phyloP scores from a whole-genome alignment of 176 grass and related monocot species.

The Pontederia crassipes region DNA sequence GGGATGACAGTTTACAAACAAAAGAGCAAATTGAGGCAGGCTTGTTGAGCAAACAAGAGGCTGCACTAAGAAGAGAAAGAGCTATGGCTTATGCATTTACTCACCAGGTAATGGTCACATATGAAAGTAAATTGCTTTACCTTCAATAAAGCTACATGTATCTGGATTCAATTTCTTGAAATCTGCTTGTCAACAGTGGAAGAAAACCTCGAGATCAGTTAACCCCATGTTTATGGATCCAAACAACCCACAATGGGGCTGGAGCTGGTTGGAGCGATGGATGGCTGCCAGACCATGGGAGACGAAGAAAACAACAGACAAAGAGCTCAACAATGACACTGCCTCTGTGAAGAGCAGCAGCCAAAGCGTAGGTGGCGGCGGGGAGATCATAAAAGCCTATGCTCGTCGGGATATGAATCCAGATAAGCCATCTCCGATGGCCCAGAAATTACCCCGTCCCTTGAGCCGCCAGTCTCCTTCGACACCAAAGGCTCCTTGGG shows the following conservation, averaged over 20 bases:
- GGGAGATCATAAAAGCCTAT: slow-evolving; percentile 85
- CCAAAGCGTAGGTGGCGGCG: slow-evolving; percentile 45
- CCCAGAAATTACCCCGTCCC: slow-evolving; percentile 36
- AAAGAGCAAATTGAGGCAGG: slow-evolving; percentile 86
- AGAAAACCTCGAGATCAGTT: slow-evolving; percentile 65
- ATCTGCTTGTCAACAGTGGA: slow-evolving; percentile 53
- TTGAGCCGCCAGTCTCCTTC: slow-evolving; percentile 38
- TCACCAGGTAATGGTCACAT: slow-evolving; percentile 57
- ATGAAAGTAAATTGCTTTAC: background rate
- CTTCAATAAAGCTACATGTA: background rate
- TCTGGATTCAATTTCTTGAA: slow-evolving; percentile 18
- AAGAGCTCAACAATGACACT: slow-evolving; percentile 41
- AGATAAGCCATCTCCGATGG: slow-evolving; percentile 42
- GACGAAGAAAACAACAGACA: slow-evolving; percentile 37
- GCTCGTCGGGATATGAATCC: slow-evolving; percentile 49
- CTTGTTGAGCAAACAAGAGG: slow-evolving; percentile 88
- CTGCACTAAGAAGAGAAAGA: slow-evolving; percentile 81
- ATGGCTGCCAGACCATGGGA: slow-evolving; percentile 91
- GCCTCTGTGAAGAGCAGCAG: slow-evolving; percentile 39
- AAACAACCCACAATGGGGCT: slow-evolving; percentile 90
- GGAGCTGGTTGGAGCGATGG: slow-evolving; percentile 99
- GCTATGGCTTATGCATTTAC: slow-evolving; percentile 90
- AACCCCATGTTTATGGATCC: slow-evolving; percentile 95
- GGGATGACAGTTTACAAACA: slow-evolving; percentile 91
- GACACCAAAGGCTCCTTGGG: slow-evolving; percentile 39